phyloP scores from a whole-genome alignment of 164 flowering plant species.

The Liquidambar formosana region DNA sequence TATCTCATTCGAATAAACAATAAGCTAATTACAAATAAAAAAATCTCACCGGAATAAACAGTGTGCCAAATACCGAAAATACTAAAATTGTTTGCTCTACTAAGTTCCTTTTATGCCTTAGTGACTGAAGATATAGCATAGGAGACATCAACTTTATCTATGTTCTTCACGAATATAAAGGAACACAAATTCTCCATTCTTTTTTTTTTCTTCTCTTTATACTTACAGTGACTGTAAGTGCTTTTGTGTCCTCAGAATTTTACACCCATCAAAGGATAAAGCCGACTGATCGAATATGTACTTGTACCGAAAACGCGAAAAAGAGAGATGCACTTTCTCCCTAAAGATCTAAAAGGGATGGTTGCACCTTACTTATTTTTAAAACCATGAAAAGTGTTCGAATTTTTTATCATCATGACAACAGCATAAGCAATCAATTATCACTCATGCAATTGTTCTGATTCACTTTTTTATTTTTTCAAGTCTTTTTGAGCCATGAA shows the following conservation, averaged over 20 bases:
- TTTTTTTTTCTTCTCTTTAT: background rate
- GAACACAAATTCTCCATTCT: slow-evolving; percentile 13
- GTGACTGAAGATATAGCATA: no score
- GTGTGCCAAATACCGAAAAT: background rate
- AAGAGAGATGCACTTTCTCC: background rate
- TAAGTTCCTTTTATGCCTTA: no score
- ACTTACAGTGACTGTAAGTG: background rate
- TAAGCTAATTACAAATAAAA: background rate
- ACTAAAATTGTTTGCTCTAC: background rate
- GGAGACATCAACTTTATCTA: no score
- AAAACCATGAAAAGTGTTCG: no score
- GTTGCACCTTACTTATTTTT: no score
- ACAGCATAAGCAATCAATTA: background rate
- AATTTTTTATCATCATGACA: background rate
- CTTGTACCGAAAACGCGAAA: background rate
- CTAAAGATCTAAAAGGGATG: no score
- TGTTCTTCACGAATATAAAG: background rate
- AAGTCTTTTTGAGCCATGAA: background rate
- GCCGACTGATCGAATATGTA: no score
- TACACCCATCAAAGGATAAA: background rate
- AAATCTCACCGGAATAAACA: no score
- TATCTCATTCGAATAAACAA: background rate
- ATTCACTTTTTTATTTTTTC: background rate
- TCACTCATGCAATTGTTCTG: background rate
- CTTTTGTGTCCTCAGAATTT: background rate